Evolutionary conservation across 2,329 filamentous ascomycete species (phyloP), one percentile per base, ranked within the genome.

Genomic region (Nigrospora sphaerica): DNA sequence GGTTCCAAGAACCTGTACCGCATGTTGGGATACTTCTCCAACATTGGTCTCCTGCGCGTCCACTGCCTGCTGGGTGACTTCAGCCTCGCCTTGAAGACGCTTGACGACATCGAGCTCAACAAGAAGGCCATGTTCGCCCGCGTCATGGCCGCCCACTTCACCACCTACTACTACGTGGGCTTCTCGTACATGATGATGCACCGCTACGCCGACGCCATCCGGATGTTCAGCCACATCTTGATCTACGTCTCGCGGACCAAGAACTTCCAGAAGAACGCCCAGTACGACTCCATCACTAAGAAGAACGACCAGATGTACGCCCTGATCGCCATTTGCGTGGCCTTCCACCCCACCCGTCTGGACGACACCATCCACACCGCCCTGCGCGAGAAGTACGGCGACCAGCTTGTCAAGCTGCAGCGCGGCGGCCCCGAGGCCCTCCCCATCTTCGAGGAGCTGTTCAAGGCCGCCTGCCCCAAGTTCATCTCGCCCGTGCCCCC

Each of bases 151-250:
- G 93, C 93, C 48, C 93, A 98, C 77, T 97, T 97, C 76, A 96
- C 92, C 57, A 98, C 93, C 55, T 98, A 97, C 82, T 98, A 98
- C 83, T 97, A 97, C 69, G 92, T 98, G 53, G 93, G 93, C 58
- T 98, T 98, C 83, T 95, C 89, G 58, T 98, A 98, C 85, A 97
- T 98, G 92, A 98, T 98, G 93, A 95, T 97, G 88, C 90, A 93
- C 74, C 88, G 93, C 66, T 98, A 98, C 68, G 88, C 90, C 71
- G 93, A 98, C 71, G 93, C 93, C 69, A 96, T 98, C 74, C 90
- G 92, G 79, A 95, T 96, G 86, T 98, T 98, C 83, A 95, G 88
- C 78, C 93, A 98, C 80, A 98, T 98, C 70, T 83, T 98, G 60
- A 86, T 98, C 73, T 98, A 97, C 73, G 91, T 98, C 57, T 95